Base-by-base conservation (phyloP, 108 stramenopile species). In the Conticribra guillardii region DNA sequence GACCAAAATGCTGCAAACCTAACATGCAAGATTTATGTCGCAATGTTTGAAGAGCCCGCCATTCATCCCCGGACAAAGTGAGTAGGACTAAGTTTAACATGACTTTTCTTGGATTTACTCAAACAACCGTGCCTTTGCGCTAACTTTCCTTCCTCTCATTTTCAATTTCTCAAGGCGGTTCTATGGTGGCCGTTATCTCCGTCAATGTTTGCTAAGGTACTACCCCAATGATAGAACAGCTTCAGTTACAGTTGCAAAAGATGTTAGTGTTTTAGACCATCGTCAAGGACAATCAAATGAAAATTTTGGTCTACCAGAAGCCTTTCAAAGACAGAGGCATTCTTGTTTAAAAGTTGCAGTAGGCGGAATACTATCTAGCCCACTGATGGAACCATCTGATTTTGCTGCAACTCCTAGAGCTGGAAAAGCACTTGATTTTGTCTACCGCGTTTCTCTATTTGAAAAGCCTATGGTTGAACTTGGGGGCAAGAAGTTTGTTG, bases 181-280 rank as follows among this genome's bases (percentile, higher is more conserved):
- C 53, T 54, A 64, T 49, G 86, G 85, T 16, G 93, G 89, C 9
- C 63, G 87, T 37, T 90, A 81, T 60, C 74, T 89, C 23, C 71
- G 89, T 30, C 81, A 84, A 26, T 94, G 93, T 66, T 82, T 90
- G n/a, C 65, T 94, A 23, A 86, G 82, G 51, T 94, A 90, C 58
- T 91, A 87, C 62, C 93, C 93, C 2, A 88, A 70, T 59, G 89
- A 91, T 70, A 73, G 85, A 48, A 91, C 89, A 9, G 93, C 93
- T 30, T 64, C 84, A 2, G 83, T 91, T 17, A 67, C 71, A 27
- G 54, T 87, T 61, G 64, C 64, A 3, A 63, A 46, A 21, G 75
- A 82, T 48, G 74, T 85, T 37, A 80, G 85, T 48, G 63, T 70
- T 11, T 27, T 94, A 32, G 93, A 91, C 60, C 47, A 80, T 3